These are phyloP conservation scores for Malassezia vespertilionis DNA, from an alignment of 1,284 basidiomycete species.

Conservation along the genomic window DNA sequence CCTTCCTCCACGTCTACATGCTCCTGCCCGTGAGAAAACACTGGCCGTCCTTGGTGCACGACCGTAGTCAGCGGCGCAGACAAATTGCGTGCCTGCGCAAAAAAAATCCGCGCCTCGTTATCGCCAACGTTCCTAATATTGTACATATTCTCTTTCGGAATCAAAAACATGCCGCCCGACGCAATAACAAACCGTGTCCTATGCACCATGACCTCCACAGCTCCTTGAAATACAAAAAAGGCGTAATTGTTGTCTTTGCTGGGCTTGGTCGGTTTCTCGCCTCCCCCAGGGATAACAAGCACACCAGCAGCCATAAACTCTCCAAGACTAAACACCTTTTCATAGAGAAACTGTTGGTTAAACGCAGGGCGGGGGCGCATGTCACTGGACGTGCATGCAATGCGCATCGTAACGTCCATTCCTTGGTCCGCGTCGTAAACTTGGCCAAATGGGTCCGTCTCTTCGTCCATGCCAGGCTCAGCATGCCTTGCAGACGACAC, in stretches of 20 bases:
- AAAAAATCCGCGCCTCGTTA: constrained; percentile 72
- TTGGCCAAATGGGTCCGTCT: constrained; percentile 59
- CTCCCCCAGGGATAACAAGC: constrained; percentile 64
- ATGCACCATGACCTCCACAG: constrained; percentile 72
- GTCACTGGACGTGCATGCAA: constrained; percentile 63
- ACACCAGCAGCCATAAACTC: constrained; percentile 83
- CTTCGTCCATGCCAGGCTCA: constrained; percentile 73
- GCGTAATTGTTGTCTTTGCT: constrained; percentile 89
- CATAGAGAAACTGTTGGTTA: constrained; percentile 65
- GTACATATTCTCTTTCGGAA: constrained; percentile 85
- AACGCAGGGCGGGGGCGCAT: constrained; percentile 54
- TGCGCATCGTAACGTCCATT: constrained; percentile 61
- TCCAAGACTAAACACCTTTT: constrained; percentile 88
- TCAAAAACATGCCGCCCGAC: constrained; percentile 74
- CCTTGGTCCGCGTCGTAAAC: constrained; percentile 61
- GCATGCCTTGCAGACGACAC: no score
- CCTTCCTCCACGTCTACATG: neutral
- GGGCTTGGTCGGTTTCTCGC: constrained; percentile 72
- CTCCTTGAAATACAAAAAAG: constrained; percentile 53
- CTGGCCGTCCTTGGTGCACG: constrained; percentile 6
- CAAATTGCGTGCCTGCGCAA: constrained; percentile 72
- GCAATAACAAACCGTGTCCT: constrained; percentile 65
- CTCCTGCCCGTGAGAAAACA: constrained; percentile 9
- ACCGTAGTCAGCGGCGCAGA: constrained; percentile 11
- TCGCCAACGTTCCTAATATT: constrained; percentile 74